A percentile compares a stretch with the other conserved stretches of the same genome.
Evolutionary conservation across 2,329 filamentous ascomycete genomes (phyloP).

Genomic region (Alternaria arborescens): DNA sequence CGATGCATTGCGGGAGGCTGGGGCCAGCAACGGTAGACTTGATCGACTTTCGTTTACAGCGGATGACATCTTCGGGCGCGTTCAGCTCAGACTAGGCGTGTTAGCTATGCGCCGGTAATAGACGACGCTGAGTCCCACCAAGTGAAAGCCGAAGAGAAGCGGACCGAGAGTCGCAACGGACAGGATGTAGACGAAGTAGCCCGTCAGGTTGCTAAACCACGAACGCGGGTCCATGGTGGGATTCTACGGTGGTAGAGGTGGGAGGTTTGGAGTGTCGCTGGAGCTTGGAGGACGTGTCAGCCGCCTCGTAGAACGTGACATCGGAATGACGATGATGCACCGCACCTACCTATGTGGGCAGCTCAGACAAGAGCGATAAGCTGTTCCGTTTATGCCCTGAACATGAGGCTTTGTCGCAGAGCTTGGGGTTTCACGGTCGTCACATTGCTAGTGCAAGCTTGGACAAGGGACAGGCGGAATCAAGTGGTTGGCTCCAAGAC

Average conservation of each 20-base stretch:
- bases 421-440: background rate
- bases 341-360: constrained; percentile 18
- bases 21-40: constrained; percentile 45
- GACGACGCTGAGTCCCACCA: constrained; percentile 64
- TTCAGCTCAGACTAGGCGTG: constrained; percentile 83
- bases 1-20: constrained; percentile 78
- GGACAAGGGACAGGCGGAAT: background rate
- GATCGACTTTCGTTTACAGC: constrained; percentile 73
- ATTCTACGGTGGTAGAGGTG: constrained; percentile 17
- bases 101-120: constrained; percentile 25
- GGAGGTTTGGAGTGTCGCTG: background rate
- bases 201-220: constrained; percentile 65
- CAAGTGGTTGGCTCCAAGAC: background rate
- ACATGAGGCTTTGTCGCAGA: background rate
- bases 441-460: background rate
- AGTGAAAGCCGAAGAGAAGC: constrained; percentile 92
- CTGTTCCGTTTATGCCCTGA: background rate
- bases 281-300: constrained; percentile 11
- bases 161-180: constrained; percentile 82
- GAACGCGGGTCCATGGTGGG: constrained; percentile 49
- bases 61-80: constrained; percentile 91
- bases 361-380: constrained; percentile 5
- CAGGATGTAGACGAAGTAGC: constrained; percentile 80
- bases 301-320: constrained; percentile 12
- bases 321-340: constrained; percentile 21